phyloP scores from a whole-genome alignment of 306 rosid species.

The Cucurbita moschata region DNA sequence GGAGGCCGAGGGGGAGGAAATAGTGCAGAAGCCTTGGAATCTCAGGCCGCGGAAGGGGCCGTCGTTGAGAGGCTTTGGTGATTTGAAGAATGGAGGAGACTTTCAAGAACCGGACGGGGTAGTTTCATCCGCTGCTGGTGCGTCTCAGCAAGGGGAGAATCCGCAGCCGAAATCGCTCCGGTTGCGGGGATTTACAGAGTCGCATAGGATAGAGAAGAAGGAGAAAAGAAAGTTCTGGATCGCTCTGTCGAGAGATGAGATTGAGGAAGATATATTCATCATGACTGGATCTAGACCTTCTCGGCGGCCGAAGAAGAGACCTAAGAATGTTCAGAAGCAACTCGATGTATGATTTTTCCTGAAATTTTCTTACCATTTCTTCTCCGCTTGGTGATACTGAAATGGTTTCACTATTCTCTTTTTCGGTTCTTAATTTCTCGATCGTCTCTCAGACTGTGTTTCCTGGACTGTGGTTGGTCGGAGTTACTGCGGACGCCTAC shows the following conservation, averaged over 20 bases:
- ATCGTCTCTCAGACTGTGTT: constrained; percentile 40
- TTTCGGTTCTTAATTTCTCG: not conserved
- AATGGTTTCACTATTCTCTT: not conserved
- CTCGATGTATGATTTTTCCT: constrained; percentile 42
- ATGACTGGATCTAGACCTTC: constrained; percentile 89
- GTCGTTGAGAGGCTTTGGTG: constrained; percentile 19
- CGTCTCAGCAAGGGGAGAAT: constrained; percentile 22
- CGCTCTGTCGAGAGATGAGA: constrained; percentile 82
- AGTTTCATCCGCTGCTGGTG: constrained; percentile 5
- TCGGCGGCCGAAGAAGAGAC: constrained; percentile 73
- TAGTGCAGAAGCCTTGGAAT: constrained; percentile 37
- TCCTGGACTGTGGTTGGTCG: constrained; percentile 91
- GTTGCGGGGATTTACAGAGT: constrained; percentile 43
- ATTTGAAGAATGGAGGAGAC: constrained; percentile 33
- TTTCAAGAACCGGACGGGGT: constrained; percentile 23
- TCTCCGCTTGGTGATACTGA: not conserved
- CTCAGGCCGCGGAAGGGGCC: constrained; percentile 64
- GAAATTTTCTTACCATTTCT: not conserved
- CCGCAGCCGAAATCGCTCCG: constrained; percentile 63
- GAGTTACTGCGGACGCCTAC: constrained; percentile 54
- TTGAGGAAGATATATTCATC: constrained; percentile 77
- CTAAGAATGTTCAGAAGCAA: constrained; percentile 84
- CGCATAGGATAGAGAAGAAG: constrained; percentile 48
- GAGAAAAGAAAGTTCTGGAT: constrained; percentile 90
- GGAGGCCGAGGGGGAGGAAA: constrained; percentile 20